Evolutionary conservation across 2,329 filamentous ascomycete species (phyloP).

Genomic region (Helicocarpus griseus): DNA sequence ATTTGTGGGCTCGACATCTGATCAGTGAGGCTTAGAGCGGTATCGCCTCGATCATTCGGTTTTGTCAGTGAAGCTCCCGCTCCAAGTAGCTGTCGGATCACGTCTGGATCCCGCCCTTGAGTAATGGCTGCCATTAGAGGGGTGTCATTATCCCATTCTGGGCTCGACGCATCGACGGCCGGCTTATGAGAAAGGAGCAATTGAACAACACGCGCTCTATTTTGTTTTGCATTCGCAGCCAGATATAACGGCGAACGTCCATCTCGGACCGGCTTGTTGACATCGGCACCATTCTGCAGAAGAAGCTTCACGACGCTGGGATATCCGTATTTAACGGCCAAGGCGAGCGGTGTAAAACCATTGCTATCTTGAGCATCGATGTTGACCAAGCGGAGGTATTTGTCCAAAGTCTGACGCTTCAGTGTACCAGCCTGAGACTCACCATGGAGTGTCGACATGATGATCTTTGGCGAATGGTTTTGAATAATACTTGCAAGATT

Average conservation of each 20-base stretch:
- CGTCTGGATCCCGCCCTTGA: background rate
- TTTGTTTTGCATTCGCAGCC: background rate
- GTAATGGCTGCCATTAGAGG: background rate
- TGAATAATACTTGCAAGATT: no score
- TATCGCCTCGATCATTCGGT: background rate
- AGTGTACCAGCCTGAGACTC: no score
- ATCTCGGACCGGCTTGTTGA: background rate
- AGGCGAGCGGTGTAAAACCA: background rate
- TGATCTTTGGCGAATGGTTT: no score
- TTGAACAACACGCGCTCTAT: background rate
- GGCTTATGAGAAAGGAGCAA: background rate
- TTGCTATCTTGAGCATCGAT: conserved; percentile 6
- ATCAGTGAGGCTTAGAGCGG: background rate
- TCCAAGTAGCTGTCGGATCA: background rate
- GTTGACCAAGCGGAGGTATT: no score
- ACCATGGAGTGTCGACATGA: no score
- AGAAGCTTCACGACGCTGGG: background rate
- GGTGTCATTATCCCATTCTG: background rate
- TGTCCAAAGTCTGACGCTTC: no score
- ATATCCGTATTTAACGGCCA: background rate
- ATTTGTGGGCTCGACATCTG: background rate
- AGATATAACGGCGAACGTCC: background rate
- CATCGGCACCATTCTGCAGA: background rate
- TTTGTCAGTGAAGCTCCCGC: background rate
- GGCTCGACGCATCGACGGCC: background rate